phyloP scores from a whole-genome alignment of 192 early-diverging fungal species.

The Coemansia sp. region DNA sequence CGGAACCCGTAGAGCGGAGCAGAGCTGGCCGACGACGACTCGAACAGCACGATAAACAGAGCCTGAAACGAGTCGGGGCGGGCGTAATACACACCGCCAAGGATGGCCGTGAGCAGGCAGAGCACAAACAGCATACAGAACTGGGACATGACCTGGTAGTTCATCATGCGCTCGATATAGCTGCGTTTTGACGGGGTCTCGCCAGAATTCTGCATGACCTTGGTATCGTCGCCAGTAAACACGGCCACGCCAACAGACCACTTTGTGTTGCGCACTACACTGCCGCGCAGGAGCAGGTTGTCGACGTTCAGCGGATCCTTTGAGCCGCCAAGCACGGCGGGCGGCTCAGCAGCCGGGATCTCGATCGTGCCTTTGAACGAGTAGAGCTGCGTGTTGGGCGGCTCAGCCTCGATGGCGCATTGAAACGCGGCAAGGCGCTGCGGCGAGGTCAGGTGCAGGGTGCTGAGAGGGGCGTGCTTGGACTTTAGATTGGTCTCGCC shows the following conservation, averaged over 20 bases:
- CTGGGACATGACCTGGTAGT: slow-evolving; percentile 80
- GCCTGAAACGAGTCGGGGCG: slow-evolving; percentile 49
- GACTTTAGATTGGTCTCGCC: slow-evolving; percentile 98
- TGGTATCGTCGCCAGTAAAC: slow-evolving; percentile 91
- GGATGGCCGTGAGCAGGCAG: slow-evolving; percentile 61
- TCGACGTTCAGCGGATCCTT: slow-evolving; percentile 58
- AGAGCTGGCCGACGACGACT: slow-evolving; percentile 7
- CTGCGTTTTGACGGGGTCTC: slow-evolving; percentile 88
- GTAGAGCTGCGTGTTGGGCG: slow-evolving; percentile 83
- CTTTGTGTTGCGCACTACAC: slow-evolving; percentile 85
- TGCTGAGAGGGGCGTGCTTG: slow-evolving; percentile 61
- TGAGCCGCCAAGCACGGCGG: too few relatives aligned
- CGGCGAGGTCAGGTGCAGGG: slow-evolving; percentile 51
- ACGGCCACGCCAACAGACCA: slow-evolving; percentile 82
- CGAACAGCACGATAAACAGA: slow-evolving; percentile 35
- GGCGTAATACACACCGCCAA: slow-evolving; percentile 58
- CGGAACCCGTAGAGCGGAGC: slow-evolving; percentile 58
- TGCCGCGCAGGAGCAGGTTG: slow-evolving; percentile 84
- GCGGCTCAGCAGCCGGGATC: background rate
- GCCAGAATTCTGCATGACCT: slow-evolving; percentile 94
- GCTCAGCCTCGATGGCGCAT: slow-evolving; percentile 77
- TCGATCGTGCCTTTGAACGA: slow-evolving; percentile 70
- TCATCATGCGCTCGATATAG: slow-evolving; percentile 85
- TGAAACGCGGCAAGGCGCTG: slow-evolving; percentile 54
- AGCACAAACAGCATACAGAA: slow-evolving; percentile 73